Evolutionary conservation across 345 rosid species (phyloP), one percentile per base, ranked within the genome.

Genomic region (Raphanus raphanistrum): DNA sequence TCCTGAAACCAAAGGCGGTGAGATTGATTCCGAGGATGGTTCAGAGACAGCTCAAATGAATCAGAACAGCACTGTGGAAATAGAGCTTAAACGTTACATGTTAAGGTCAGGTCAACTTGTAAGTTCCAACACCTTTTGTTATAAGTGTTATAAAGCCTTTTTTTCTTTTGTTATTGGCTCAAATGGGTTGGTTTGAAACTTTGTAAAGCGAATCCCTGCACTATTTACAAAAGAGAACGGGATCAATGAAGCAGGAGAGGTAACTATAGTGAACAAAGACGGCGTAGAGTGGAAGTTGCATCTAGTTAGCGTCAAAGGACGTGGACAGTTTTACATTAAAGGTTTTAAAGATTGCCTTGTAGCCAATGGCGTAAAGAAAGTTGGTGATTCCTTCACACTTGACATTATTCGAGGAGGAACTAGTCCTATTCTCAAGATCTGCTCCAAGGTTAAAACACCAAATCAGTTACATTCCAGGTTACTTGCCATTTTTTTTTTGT

Each of bases 351-450:
- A 11, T n/a, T 64, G 48, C 61, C 52, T 71, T 57, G 0, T 21
- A 41, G 67, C 81, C 36, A 77, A 65, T 36, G 71, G 61, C 38
- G 6, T 77, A 25, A 57, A 31, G 38, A 71, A 65, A 21, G 13
- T 62, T 35, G 70, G 76, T 57, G 81, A 77, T 29, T 9, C 54
- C 76, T 71, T 71, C 61, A 77, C 76, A 65, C 2, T 77, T 5
- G 81, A 77, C 58, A 29, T 15, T 57, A 6, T 77, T 41, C 59
- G 50, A 55, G 71, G 80, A 54, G 81, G 81, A 71, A 17, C 29
- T 55, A 55, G 52, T 65, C 81, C 72, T 9, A 58, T 71, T 55
- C 52, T 71, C 15, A 64, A 71, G 66, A 15, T 71, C 28, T 64
- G 76, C 66, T 5, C 76, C 67, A 57, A 77, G 81, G 72, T 77